Evolutionary conservation across 345 rosid genomes (phyloP), one percentile per base, ranked within the genome.

Genomic region (Schrenkiella parvula): DNA sequence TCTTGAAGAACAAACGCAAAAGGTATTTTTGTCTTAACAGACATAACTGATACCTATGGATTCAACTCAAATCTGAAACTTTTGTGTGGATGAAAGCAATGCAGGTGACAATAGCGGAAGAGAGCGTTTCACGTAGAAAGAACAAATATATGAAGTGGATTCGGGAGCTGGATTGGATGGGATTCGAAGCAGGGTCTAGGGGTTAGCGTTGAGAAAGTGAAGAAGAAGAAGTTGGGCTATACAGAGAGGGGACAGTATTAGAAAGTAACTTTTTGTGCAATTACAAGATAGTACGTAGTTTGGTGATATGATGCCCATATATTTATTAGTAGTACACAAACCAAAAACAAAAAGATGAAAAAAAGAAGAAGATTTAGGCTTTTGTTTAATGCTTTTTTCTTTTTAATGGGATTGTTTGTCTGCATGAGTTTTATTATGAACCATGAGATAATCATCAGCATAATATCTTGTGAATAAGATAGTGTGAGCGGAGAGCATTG

Each of bases 1-100:
- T 75, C 75, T 68, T 78, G 80, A 95, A 95, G 84, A 89, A 80
- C 89, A 95, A 92, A 78, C 89, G 96, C 76, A 95, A 90, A 81
- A 92, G 91, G 98, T 95, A 91, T 59, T 12, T 4, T 29, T 19
- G 47, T 51, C 8, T 47, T 8, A 25, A n/a, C n/a, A 19, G 17
- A 15, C 42, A 34, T 48, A 51, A 32, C 31, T 9, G 1, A 42
- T 8, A 29, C 37, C 13, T 10, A 41, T 23, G 2, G n/a, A 46
- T 4, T 26, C 9, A 8, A 63, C 44, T 54, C 5, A 31, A 62
- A 26, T 5, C 66, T 72, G 82, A 79, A 84, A 82, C 80, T 60
- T 8, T 44, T 54, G 66, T 75, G 69, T 68, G 73, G 62, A 80
- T 87, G 79, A 80, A 86, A 93, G 98, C 66, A 89, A 89, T 87